Evolutionary conservation across 176 grass and related monocot genomes (phyloP), one percentile per base, ranked within the genome.

Genomic region (Poa pratensis): DNA sequence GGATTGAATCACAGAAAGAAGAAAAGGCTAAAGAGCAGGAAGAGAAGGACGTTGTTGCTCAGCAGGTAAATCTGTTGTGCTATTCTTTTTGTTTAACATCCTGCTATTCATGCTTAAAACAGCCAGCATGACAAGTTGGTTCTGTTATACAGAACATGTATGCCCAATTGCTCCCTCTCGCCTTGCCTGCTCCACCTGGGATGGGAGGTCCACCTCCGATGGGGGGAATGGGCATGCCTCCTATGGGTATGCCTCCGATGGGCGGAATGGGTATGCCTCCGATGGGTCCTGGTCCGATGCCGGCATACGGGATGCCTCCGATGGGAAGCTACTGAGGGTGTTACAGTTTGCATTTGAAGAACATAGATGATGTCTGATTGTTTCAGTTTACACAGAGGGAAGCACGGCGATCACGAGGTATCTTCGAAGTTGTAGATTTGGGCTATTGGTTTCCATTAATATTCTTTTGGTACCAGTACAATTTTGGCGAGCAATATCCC

Each of bases 61-160:
- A 98, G 60, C 96, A 98, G 96, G 96, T 98, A 84, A 73, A 73
- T 59, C 26, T 51, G 18, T 55, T 68, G 14, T 10, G 1, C 55
- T 69, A 22, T 7, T 28, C 7, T 46, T 61, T 49, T 62, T 23
- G 46, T 69, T 83, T 6, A 35, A 30, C 26, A 59, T 53, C 28
- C 17, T 80, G 18, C 30, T 49, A 19, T 64, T 51, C 13, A 6
- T 61, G 67, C 19, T 76, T 69, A 80, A 49, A 42, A 42, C 11
- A 81, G 77, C 63, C 59, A 28, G 34, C 37, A 52, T 80, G 68
- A 83, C 35, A 77, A 69, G 43, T 19, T 42, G 45, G 9, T 80
- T 13, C n/a, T n/a, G 22, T 85, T 86, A 34, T 82, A 89, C 93
- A 98, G 96, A 95, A 98, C 81, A 98, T 98, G 96, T 95, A 95